Evolutionary conservation across 2,329 filamentous ascomycete genomes (phyloP).

Genomic region (Aspergillus brunneoviolaceus): DNA sequence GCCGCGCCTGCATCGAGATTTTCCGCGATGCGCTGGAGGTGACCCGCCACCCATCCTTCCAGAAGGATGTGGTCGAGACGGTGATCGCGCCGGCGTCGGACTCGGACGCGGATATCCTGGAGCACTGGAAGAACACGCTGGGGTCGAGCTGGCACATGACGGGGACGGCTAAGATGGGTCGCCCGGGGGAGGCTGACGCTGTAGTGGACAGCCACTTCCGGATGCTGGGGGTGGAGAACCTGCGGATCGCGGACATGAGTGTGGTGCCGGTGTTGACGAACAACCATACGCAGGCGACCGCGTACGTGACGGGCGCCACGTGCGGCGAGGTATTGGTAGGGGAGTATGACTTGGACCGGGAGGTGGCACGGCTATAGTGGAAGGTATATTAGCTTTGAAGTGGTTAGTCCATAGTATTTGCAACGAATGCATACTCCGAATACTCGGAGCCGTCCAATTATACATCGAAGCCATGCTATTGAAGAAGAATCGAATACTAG

Average conservation of each 20-base stretch:
- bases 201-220: conserved; percentile 50
- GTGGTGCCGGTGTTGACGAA: conserved; percentile 44
- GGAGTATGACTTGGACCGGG: conserved; percentile 42
- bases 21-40: conserved; percentile 47
- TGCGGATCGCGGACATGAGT: conserved; percentile 48
- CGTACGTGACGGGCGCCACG: conserved; percentile 55
- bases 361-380: background rate
- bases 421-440: no score
- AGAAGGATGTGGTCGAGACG: conserved; percentile 45
- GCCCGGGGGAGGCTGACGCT: conserved; percentile 40
- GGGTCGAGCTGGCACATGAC: conserved; percentile 57
- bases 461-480: no score
- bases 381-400: no score
- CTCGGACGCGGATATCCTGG: conserved; percentile 55
- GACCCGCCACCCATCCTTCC: conserved; percentile 45
- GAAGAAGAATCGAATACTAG: no score
- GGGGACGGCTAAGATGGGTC: conserved; percentile 60
- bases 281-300: conserved; percentile 54
- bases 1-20: conserved; percentile 50
- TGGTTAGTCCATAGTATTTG: no score
- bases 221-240: conserved; percentile 37
- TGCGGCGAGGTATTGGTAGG: conserved; percentile 52
- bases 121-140: conserved; percentile 47
- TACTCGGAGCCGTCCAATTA: no score
- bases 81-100: conserved; percentile 48